A percentile compares a stretch with the other conserved stretches of the same genome.
Evolutionary conservation across 805 yeast genomes (phyloP).

Genomic region (Saccharomycopsis capsularis): DNA sequence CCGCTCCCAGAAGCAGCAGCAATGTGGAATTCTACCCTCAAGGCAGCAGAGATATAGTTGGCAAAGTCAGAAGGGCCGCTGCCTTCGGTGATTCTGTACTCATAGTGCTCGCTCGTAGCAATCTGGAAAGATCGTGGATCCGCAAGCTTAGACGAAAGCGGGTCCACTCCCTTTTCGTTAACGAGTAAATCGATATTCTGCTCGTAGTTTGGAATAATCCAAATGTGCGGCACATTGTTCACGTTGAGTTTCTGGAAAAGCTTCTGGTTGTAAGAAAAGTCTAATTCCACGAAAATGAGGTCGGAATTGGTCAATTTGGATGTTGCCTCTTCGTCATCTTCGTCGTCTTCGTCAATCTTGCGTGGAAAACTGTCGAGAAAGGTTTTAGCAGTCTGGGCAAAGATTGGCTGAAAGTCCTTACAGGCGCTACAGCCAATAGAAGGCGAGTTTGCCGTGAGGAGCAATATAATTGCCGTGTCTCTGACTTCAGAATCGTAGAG

Average conservation of each 20-base stretch:
- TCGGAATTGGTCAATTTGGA: slow-evolving; percentile 25
- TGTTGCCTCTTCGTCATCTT: background rate
- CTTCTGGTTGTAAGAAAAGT: slow-evolving; percentile 38
- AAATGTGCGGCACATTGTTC: slow-evolving; percentile 54
- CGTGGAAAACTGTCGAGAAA: background rate
- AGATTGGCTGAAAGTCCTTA: slow-evolving; percentile 12
- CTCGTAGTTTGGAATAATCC: slow-evolving; percentile 48
- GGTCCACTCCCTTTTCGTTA: background rate
- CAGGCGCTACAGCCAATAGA: slow-evolving; percentile 14
- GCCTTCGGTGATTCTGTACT: slow-evolving; percentile 28
- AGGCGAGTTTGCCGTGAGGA: slow-evolving; percentile 14
- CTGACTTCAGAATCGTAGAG: slow-evolving; percentile 9
- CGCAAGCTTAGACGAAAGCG: background rate
- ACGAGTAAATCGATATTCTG: background rate
- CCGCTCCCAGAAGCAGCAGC: background rate
- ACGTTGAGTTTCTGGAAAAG: slow-evolving; percentile 38
- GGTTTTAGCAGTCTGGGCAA: slow-evolving; percentile 12
- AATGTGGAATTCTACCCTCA: slow-evolving; percentile 29
- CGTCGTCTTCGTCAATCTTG: background rate
- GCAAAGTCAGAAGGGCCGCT: slow-evolving; percentile 43
- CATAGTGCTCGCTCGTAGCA: slow-evolving; percentile 28
- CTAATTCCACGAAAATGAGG: slow-evolving; percentile 44
- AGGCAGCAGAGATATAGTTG: slow-evolving; percentile 40
- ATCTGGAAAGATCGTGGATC: slow-evolving; percentile 5
- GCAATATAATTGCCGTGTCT: slow-evolving; percentile 7